Percentiles rank a stretch among this genome's conserved stretches.
phyloP scores from a whole-genome alignment of 495 filamentous ascomycete species.

The Poronia punctata region DNA sequence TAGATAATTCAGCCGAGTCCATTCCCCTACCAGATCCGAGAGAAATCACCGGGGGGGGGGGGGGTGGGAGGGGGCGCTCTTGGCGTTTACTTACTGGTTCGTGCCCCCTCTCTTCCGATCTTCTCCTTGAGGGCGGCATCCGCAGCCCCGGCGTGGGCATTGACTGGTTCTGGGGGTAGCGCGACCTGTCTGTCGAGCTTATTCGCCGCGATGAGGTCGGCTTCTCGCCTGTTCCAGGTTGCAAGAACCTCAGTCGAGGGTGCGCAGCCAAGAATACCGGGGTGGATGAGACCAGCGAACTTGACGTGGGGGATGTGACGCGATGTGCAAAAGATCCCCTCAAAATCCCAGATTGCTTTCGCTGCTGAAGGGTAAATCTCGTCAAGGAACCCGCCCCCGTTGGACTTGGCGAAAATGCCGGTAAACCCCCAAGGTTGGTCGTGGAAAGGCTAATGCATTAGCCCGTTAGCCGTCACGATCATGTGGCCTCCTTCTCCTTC shows the following conservation, averaged over 20 bases:
- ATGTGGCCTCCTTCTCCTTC: background rate
- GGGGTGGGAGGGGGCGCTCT: too few species aligned
- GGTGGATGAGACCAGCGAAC: constrained; percentile 89
- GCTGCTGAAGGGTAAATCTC: constrained; percentile 84
- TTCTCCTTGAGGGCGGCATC: constrained; percentile 56
- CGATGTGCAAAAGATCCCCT: constrained; percentile 87
- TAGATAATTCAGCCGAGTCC: too few species aligned
- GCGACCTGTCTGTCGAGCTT: constrained; percentile 70
- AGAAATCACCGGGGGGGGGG: too few species aligned
- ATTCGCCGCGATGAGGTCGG: constrained; percentile 64
- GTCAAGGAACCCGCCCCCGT: constrained; percentile 90
- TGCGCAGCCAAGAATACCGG: constrained; percentile 87
- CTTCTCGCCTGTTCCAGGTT: constrained; percentile 77
- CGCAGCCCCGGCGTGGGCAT: constrained; percentile 66
- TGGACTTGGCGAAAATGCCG: constrained; percentile 73
- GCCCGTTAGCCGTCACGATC: too few species aligned
- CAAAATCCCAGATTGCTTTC: constrained; percentile 97
- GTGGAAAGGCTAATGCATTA: constrained; percentile 66
- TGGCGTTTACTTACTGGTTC: constrained; percentile 49
- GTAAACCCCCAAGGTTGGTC: constrained; percentile 90
- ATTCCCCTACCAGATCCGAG: too few species aligned
- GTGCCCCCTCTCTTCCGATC: constrained; percentile 78
- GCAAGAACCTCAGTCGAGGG: constrained; percentile 60
- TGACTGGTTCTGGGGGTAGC: constrained; percentile 63
- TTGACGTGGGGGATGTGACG: constrained; percentile 86